Base-by-base conservation (phyloP, 768 basidiomycete species). In the Boletus rubroflammeus region DNA sequence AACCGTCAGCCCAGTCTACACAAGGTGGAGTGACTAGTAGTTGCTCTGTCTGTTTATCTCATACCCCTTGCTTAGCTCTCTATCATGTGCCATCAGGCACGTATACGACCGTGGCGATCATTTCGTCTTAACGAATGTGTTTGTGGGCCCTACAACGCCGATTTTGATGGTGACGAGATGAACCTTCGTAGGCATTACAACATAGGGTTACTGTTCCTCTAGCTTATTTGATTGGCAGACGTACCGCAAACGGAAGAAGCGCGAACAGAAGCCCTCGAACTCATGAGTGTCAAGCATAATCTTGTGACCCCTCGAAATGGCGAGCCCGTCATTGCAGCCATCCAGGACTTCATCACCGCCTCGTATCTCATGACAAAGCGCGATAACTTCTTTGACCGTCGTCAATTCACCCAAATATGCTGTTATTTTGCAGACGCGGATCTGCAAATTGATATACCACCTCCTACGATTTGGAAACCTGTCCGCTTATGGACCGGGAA, bases 111-210 rank as follows among this genome's bases (percentile, higher is more conserved):
- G 23, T 99, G 97, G 97, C 78, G 96, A 59, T 90, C 97, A 1
- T 98, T 99, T 76, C 82, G 97, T 31, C 74, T 99, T 52, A 99
- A 99, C 66, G 97, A 99, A 69, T 99, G 97, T 82, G 97, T 98
- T 9, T 99, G 97, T 73, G 94, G 92, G 44, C 97, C 97, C 8
- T 98, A 98, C 74, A 98, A 98, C 67, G 97, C 97, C 46, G 97
- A 99, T 77, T 99, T 99, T 60, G 97, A 99, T 68, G 97, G 97
- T 57, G 97, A 99, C 68, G 97, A 99, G 71, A 99, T 99, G 97
- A 99, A 99, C 73, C 76, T 99, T 64, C 97, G 96, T 95, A 65
- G 64, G 91, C 68, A 47, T 43, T 55, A 14, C 35, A 28, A 26
- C 48, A 36, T 4, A 58, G 5, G 17, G 2, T 29, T 45, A 26